Base-by-base conservation (phyloP, 345 rosid genomes). In the Diplotaxis tenuifolia region DNA sequence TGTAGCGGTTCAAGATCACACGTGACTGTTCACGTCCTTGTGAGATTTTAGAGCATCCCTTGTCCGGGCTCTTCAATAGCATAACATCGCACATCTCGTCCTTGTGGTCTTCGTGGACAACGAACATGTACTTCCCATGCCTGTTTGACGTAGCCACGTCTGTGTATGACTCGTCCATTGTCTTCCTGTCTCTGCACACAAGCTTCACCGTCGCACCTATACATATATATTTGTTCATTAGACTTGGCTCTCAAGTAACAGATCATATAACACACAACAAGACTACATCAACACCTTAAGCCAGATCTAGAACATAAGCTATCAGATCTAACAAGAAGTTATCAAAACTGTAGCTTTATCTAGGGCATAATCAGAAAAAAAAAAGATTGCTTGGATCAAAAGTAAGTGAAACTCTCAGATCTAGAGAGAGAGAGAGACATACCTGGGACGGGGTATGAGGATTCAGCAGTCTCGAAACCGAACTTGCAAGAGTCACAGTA, bases 401-500 rank as follows among this genome's bases (percentile, higher is more conserved):
- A 42, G 50, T n/a, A 6, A 42, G 20, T 15, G 53, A 47, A 47
- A 0, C 20, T 15, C 19, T 47, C 53, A 15, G 53, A 47, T 47
- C 53, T 47, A 47, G 9, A 7, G 21, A 29, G 14, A 6, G 18
- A 14, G 5, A 31, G 0, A 40, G 14, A 11, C 16, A 2, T 47
- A 94, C 98, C 98, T 3, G 90, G 75, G 50, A 94, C 82, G 71
- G 25, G 49, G 83, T 74, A 82, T 40, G 82, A 75, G 53, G 91
- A 79, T 18, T 84, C 90, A 68, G 84, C 10, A 76, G 96, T 89
- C 79, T 95, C 99, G 78, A 89, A 95, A 21, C 97, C 97, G 82
- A 87, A 87, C 4, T 73, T 87, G 87, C 99, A 95, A 23, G 78
- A 62, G 74, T 95, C 99, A 73, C 99, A 95, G 89, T 72, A 88